Evolutionary conservation across 2,329 filamentous ascomycete genomes (phyloP), one percentile per base, ranked within the genome.

Genomic region (Sporothrix variecibatus): DNA sequence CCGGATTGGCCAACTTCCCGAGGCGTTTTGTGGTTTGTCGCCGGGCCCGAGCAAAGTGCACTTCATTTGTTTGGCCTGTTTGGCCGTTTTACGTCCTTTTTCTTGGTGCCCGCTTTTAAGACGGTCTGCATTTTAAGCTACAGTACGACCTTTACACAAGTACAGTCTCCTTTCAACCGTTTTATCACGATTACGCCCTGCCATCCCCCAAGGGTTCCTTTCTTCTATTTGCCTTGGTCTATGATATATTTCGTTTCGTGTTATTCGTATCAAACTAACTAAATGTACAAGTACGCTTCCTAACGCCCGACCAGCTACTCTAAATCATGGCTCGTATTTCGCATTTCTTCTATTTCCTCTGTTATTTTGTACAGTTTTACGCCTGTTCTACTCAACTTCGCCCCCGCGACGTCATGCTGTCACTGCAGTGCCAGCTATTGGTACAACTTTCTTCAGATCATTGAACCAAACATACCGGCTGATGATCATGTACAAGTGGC

Each of bases 381-480:
- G 28, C 28, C 17, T 62, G 5, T 34, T 62, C 28, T 31, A 20
- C 58, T 17, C 17, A 11, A 4, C n/a, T 26, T 17, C 26, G 51
- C 8, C 23, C 23, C 12, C 34, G 34, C 11, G 60, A 65, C 62
- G 8, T 28, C n/a, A 26, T 17, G 38, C 38, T 17, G 60, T 20
- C 43, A 23, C 31, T 34, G 3, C 62, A 2, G 38, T 8, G 7
- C 38, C 40, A 3, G 40, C 62, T 26, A 38, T 15, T 6, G 56
- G 43, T 11, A 15, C 31, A 23, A 69, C 23, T 20, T 69, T 56
- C 20, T 69, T 51, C 67, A 72, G 15, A n/a, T 72, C 71, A 31
- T 72, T 72, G 71, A 72, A 72, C 71, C 71, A 72, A 23, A 72
- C 71, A 17, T 72, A 72, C 28, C 71, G 56, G 31, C 71, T 72